Base-by-base conservation (phyloP, 2,329 filamentous ascomycete genomes). In the Aspergillus udagawae region DNA sequence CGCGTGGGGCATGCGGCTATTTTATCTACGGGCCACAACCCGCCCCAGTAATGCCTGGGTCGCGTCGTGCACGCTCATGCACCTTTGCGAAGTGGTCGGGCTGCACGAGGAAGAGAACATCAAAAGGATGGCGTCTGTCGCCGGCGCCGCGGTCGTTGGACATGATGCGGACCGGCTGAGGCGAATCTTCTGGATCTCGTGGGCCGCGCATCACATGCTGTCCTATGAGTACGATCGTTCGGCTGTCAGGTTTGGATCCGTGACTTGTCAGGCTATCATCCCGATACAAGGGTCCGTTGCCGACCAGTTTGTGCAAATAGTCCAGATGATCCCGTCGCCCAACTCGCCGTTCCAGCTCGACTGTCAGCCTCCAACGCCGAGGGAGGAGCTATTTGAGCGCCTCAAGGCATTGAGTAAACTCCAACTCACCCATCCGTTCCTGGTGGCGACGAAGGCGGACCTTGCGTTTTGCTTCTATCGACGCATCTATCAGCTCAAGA, bases 101-200 rank as follows among this genome's bases (percentile, higher is more conserved):
- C 32, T 71, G 17, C 66, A 71, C 41, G 58, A 68, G 35, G 69
- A 71, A 60, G 66, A 57, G 20, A 70, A 61, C 32, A 67, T 71
- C 25, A 59, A 62, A n/a, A 65, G 58, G 21, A 67, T 71, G 12
- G 65, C 67, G 23, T 68, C 66, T 1, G 35, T 58, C 8, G 55
- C 67, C 2, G 56, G 60, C n/a, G 60, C 65, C n/a, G 62, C 56
- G 28, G 48, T 20, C 3, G 17, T 61, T 51, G 69, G 70, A 21
- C 60, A 71, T 62, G 68, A 71, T 62, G 63, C 61, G 2, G 70
- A 72, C 51, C 66, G 68, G 2, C 59, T 71, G 52, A 63, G 67
- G 50, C 51, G 69, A 20, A 71, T 72, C n/a, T 72, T 72, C 49
- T 72, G 68, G 70, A 60, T 71, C 54, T 63, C 65, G 2, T 72